Evolutionary conservation across 257 asterid species (phyloP).

Genomic region (Solanum megistacrolobum): DNA sequence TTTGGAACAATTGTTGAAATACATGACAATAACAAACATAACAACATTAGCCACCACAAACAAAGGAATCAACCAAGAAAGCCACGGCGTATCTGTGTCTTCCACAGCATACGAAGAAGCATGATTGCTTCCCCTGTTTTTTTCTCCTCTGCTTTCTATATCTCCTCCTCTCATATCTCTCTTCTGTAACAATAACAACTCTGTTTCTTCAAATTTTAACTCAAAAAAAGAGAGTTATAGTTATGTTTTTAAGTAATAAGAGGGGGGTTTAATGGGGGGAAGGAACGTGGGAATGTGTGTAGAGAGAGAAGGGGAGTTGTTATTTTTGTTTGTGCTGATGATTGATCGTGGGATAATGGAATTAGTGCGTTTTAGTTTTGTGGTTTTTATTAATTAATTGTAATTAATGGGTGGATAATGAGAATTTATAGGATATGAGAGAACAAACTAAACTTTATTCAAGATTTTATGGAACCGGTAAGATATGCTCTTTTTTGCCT

Average conservation of each 20-base stretch:
- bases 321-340: neutral
- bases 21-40: slow-evolving; percentile 63
- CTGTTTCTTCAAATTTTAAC: neutral
- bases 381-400: neutral
- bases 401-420: neutral
- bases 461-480: neutral
- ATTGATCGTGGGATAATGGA: slow-evolving; percentile 1
- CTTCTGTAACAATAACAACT: neutral
- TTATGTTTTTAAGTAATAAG: slow-evolving; percentile 4
- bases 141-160: slow-evolving; percentile 43
- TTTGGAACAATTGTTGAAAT: slow-evolving; percentile 61
- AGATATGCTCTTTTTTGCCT: neutral
- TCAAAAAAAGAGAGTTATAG: slow-evolving; percentile 7
- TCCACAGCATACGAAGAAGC: slow-evolving; percentile 13
- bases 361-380: neutral
- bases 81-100: slow-evolving; percentile 48
- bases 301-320: slow-evolving; percentile 18
- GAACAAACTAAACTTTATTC: neutral
- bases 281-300: slow-evolving; percentile 11
- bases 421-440: neutral
- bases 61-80: slow-evolving; percentile 70
- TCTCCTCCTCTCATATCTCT: slow-evolving; percentile 40
- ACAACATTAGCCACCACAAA: slow-evolving; percentile 51
- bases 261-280: slow-evolving; percentile 1
- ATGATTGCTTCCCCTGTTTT: slow-evolving; percentile 4